These are phyloP conservation scores for Acacia confusa DNA, from an alignment of 306 rosid species.

Conservation along the genomic window DNA sequence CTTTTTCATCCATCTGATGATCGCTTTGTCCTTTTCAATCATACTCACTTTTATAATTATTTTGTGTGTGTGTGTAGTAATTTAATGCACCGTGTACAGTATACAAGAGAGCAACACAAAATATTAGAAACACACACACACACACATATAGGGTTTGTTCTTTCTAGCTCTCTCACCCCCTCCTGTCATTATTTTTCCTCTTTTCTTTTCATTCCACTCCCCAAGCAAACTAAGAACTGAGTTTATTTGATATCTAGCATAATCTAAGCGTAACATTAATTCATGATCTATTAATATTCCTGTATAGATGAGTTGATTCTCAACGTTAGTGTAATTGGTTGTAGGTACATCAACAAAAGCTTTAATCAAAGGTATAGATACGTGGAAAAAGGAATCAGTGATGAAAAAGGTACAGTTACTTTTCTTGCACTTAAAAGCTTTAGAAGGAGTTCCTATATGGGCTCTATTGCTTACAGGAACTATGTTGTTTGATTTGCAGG, in stretches of 20 bases:
- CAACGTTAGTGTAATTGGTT: conserved; percentile 17
- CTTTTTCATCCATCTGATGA: background rate
- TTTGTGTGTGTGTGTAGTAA: background rate
- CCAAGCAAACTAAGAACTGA: background rate
- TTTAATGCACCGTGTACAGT: background rate
- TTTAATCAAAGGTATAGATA: conserved; percentile 61
- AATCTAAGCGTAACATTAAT: background rate
- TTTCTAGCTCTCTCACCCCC: background rate
- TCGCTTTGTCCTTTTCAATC: background rate
- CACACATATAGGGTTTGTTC: background rate
- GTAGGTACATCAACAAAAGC: conserved; percentile 77
- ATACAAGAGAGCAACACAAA: background rate
- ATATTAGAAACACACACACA: background rate
- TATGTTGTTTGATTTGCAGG: conserved; percentile 53
- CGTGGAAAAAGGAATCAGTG: conserved; percentile 76
- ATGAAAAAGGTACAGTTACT: conserved; percentile 49
- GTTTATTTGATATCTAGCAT: background rate
- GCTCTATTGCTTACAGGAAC: conserved; percentile 6
- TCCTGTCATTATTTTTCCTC: background rate
- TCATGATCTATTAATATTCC: background rate
- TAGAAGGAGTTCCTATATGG: background rate
- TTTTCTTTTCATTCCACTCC: background rate
- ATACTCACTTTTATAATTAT: background rate
- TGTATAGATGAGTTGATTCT: background rate
- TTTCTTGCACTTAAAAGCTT: background rate